Evolutionary conservation across 495 filamentous ascomycete species (phyloP), one percentile per base, ranked within the genome.

Genomic region (Symbiotaphrina buchneri): DNA sequence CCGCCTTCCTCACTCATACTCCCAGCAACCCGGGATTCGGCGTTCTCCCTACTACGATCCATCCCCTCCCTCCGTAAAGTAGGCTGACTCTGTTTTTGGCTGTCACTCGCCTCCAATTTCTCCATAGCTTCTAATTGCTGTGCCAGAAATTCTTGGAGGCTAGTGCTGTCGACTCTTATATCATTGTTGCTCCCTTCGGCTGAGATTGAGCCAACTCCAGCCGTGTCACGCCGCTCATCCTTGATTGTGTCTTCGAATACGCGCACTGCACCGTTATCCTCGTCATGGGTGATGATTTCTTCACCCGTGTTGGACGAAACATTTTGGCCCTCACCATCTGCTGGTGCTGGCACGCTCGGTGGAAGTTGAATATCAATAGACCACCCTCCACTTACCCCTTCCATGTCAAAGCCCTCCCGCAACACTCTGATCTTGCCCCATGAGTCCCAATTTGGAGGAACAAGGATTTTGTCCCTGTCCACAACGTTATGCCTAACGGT

Each of bases 361-460:
- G 48, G 56, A 27, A 68, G 61, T 36, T 75, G 63, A 32, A 87
- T 72, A 40, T 94, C 84, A 28, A 74, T 61, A 11, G 69, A 68
- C 84, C 84, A 94, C 11, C 71, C 78, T 28, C 65, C 69, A 42
- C 76, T 85, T 20, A 84, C 66, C 4, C 63, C 65, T 54, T 97
- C 87, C 27, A 90, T 76, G 38, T 93, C 81, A 44, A 94, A 95
- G 10, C 75, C 79, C 54, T 94, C 90, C n/a, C 79, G 62, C 11
- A 95, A 57, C 24, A 94, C 78, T 14, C 84, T 65, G 36, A 99
- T 93, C 51, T 95, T 99, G 18, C 80, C 85, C 82, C 85, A 94
- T 0, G 83, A 92, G 49, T 99, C 87, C 90, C 90, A 95, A 47
- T 92, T 91, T 7, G 82, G 74, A 3, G 87, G 90, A 1, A 99